Percentiles rank a stretch among this genome's conserved stretches.
Evolutionary conservation across 2,329 filamentous ascomycete genomes (phyloP).

Genomic region (Tympanopsis confertula): DNA sequence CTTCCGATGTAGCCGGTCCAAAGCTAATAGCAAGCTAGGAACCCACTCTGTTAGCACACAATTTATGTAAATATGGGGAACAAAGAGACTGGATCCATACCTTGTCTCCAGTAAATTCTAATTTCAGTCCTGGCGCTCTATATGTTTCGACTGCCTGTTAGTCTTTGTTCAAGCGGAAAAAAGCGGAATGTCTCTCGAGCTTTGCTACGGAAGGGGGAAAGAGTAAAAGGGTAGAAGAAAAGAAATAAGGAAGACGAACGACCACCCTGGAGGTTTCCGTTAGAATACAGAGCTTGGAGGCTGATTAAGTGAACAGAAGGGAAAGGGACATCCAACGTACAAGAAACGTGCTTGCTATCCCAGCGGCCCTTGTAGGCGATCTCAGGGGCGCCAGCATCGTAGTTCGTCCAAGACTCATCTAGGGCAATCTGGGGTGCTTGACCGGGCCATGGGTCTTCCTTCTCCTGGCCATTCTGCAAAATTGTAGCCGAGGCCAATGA

Average conservation of each 20-base stretch:
- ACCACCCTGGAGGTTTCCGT: too few relatives aligned
- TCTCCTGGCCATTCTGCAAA: not conserved
- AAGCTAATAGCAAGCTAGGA: too few relatives aligned
- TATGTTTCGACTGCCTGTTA: too few relatives aligned
- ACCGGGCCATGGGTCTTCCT: not conserved
- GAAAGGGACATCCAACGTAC: constrained; percentile 38
- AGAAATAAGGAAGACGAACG: too few relatives aligned
- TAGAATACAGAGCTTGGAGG: constrained; percentile 6
- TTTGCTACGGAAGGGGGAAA: too few relatives aligned
- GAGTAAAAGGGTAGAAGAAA: too few relatives aligned
- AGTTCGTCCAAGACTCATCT: constrained; percentile 33
- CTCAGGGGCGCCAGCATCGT: constrained; percentile 36
- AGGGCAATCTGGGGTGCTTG: not conserved
- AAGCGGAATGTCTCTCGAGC: constrained; percentile 6
- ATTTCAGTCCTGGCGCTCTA: constrained; percentile 39
- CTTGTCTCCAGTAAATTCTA: constrained; percentile 39
- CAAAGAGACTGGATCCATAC: constrained; percentile 9
- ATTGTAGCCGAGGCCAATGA: not conserved
- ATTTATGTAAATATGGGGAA: too few relatives aligned
- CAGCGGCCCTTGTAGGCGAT: constrained; percentile 51
- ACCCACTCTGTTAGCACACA: too few relatives aligned
- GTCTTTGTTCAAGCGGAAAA: too few relatives aligned
- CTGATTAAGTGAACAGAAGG: not conserved
- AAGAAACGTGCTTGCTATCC: constrained; percentile 48
- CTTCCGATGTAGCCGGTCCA: too few relatives aligned